Percentiles rank a stretch among this genome's conserved stretches.
Conservation (phyloP, 2,329 filamentous ascomycete genomes). For the Ophiostoma piceae region DNA sequence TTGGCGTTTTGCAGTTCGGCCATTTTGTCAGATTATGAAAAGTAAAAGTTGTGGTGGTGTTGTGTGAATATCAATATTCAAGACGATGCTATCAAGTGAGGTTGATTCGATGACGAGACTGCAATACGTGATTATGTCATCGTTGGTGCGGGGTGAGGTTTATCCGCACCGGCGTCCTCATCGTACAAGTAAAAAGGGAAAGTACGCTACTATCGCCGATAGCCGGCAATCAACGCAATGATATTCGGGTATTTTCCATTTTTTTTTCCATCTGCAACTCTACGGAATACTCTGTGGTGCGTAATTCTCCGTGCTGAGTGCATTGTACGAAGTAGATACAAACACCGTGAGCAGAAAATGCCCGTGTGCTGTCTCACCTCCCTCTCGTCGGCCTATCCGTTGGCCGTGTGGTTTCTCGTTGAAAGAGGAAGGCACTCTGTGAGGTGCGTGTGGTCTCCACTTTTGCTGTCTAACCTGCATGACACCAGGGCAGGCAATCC, state of each 20-base stretch:
- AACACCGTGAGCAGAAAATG: too few relatives aligned
- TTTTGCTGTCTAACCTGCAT: background rate
- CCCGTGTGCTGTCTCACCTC: background rate
- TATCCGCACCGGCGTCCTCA: background rate
- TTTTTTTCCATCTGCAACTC: too few relatives aligned
- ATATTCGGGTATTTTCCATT: background rate
- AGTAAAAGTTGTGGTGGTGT: background rate
- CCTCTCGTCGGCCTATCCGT: background rate
- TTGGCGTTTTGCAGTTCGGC: constrained; percentile 69
- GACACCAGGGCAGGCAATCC: background rate
- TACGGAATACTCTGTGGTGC: too few relatives aligned
- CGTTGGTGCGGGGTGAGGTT: background rate
- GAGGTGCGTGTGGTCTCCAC: background rate
- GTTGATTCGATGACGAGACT: background rate
- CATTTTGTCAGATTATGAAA: constrained; percentile 31
- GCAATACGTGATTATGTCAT: background rate
- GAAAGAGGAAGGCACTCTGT: constrained; percentile 14
- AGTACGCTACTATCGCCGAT: background rate
- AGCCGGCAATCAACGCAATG: background rate
- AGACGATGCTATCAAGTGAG: background rate
- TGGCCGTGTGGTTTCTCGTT: background rate
- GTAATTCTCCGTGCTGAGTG: too few relatives aligned
- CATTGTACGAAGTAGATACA: too few relatives aligned
- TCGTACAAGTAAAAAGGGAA: background rate
- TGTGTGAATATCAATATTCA: background rate